Evolutionary conservation across 371 early-diverging fungal genomes (phyloP), one percentile per base, ranked within the genome.

Genomic region (Conidiobolus coronatus): DNA sequence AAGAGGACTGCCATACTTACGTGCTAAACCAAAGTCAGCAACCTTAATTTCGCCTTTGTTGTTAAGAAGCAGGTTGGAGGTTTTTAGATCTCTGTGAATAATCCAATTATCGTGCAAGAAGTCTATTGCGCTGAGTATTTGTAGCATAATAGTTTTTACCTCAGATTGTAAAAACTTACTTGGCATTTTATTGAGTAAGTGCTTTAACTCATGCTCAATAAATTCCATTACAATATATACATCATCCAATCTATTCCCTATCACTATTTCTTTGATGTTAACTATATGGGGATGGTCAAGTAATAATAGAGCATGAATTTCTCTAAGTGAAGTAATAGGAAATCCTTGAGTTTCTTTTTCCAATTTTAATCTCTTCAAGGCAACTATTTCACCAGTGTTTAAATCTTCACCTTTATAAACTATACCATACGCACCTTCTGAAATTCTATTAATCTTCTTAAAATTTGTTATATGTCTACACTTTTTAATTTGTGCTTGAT

Each of bases 351-450:
- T 76, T 56, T 92, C 96, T 42, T 86, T 80, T 33, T 87, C 86
- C 12, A 95, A 71, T 54, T 94, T 87, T n/a, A 99, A 67, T 55
- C 89, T 88, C 65, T 98, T 98, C 7, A 99, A 67, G 0, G 99
- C 99, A 1, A 98, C 95, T 7, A 96, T 85, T 48, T 86, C 89
- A 17, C 84, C 83, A 2, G 93, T 93, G 7, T 65, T 55, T 43
- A 78, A 67, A 57, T 98, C 90, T 23, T 79, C 71, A 0, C 99
- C 99, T 6, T 94, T 79, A 63, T 91, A 98, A 3, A 99, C 99
- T 18, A 98, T 75, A 12, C 99, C 99, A 61, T 98, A 99, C 0
- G 98, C 80, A 15, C 99, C 99, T 61, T 99, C 99, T 45, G 89
- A 96, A 53, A 99, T 98, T 52, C 82, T 71, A 65, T 93, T 92